A percentile compares a stretch with the other conserved stretches of the same genome.
These are phyloP conservation scores for Lodderomyces elongisporus DNA, from an alignment of 1,139 yeast genomes.

Conservation along the genomic window DNA sequence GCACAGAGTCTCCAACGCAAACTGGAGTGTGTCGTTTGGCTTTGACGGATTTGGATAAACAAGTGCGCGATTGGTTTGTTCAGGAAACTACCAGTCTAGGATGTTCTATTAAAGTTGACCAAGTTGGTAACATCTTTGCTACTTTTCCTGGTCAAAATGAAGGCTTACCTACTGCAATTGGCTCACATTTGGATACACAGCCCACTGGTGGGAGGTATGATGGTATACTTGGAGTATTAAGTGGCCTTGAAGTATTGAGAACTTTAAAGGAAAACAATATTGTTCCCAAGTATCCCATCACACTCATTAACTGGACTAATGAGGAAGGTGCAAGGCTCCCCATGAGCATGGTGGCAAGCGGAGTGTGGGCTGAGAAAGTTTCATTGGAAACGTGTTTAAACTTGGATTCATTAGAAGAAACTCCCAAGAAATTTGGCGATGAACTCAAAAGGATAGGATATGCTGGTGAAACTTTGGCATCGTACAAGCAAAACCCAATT, in stretches of 20 bases:
- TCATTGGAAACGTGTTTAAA: conserved; percentile 45
- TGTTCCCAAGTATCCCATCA: conserved; percentile 60
- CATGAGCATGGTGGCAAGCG: conserved; percentile 57
- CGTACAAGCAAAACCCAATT: conserved; percentile 48
- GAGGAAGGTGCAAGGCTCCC: conserved; percentile 80
- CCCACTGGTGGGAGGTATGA: conserved; percentile 79
- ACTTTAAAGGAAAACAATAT: conserved; percentile 56
- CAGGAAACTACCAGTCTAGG: conserved; percentile 49
- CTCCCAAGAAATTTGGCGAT: conserved; percentile 46
- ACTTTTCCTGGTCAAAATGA: conserved; percentile 49
- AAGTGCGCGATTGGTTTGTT: conserved; percentile 66
- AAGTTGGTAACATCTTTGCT: conserved; percentile 64
- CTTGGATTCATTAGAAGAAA: conserved; percentile 47
- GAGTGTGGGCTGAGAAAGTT: conserved; percentile 59
- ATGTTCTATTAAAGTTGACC: conserved; percentile 54
- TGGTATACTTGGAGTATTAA: conserved; percentile 63
- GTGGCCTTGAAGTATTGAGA: conserved; percentile 63
- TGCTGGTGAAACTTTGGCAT: conserved; percentile 46
- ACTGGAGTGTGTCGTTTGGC: conserved; percentile 64
- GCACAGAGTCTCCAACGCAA: conserved; percentile 43
- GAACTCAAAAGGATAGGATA: conserved; percentile 62
- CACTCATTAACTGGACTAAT: conserved; percentile 66
- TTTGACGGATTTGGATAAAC: conserved; percentile 55
- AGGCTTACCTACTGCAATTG: conserved; percentile 59
- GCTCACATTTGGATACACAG: conserved; percentile 73